Evolutionary conservation across 495 filamentous ascomycete genomes (phyloP), one percentile per base, ranked within the genome.

Genomic region (Trichocladium antarcticum): DNA sequence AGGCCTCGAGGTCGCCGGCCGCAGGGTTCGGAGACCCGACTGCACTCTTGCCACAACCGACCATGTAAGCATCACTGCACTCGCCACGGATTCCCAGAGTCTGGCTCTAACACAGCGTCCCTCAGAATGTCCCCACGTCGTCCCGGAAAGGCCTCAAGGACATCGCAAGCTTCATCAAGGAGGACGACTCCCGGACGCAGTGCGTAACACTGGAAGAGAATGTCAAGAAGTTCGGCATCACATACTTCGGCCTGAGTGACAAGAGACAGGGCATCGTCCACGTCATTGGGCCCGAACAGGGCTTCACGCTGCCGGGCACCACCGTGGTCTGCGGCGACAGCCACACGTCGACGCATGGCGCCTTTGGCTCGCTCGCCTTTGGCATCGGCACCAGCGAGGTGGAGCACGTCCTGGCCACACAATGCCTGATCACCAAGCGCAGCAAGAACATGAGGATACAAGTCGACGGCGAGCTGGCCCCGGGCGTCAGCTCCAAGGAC

Each of bases 391-490:
- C 92, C 45, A 90, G 85, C 66, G 92, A 98, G 70, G 92, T 98
- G 55, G 92, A 98, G 76, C 92, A 98, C 68, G 92, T 98, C 43
- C 79, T 98, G 37, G 92, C 92, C 22, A 97, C 92, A 32, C 90
- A 97, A 62, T 93, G 86, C 35, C 74, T 98, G 40, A 89, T 98
- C 66, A 95, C 88, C 49, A 83, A 85, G 67, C 78, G 88, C 57
- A 94, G 85, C 70, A 97, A 95, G 74, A 98, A 98, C 74, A 97
- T 98, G 90, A 81, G 87, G 56, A 80, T 98, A 61, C 84, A 93
- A 70, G 88, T 98, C 51, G 87, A 96, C 56, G 92, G 92, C 32
- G 75, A 87, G 60, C 79, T 98, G 24, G 75, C 83, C n/a, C 80
- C 89, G 4, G 92, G 92, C 47, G 92, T 96, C 22, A 94, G 85